Evolutionary conservation across 345 rosid genomes (phyloP), one percentile per base, ranked within the genome.

Genomic region (Erucastrum elatum): DNA sequence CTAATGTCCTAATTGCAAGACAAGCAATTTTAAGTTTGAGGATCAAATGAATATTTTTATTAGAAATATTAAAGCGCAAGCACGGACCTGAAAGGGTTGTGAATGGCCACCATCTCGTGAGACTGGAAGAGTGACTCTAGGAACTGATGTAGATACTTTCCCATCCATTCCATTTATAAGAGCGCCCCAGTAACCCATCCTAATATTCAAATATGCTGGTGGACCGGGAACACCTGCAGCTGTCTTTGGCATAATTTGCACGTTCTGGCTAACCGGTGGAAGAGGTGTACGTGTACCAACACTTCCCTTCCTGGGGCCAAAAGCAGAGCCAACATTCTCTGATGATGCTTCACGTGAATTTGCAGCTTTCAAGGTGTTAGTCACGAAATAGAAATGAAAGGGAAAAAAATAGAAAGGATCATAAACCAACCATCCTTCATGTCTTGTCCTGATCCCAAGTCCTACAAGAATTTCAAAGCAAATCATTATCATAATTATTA

Each of bases 1-100:
- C 98, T 86, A 71, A 91, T 98, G 75, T 94, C 98, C 98, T 75
- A 74, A 53, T 75, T n/a, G n/a, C n/a, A n/a, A n/a, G n/a, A n/a
- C n/a, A n/a, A n/a, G n/a, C n/a, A n/a, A n/a, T n/a, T n/a, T n/a
- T n/a, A n/a, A n/a, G n/a, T n/a, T n/a, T n/a, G n/a, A n/a, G n/a
- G n/a, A n/a, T n/a, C n/a, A n/a, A n/a, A n/a, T n/a, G n/a, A n/a
- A n/a, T n/a, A n/a, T n/a, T n/a, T n/a, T n/a, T n/a, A n/a, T n/a
- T n/a, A n/a, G n/a, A n/a, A n/a, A n/a, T n/a, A n/a, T n/a, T n/a
- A n/a, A n/a, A n/a, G n/a, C n/a, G n/a, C n/a, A n/a, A n/a, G n/a
- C n/a, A n/a, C n/a, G n/a, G n/a, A n/a, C n/a, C n/a, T n/a, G n/a
- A n/a, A n/a, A n/a, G n/a, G n/a, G n/a, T n/a, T n/a, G n/a, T n/a